Evolutionary conservation across 176 grass and related monocot genomes (phyloP).

Genomic region (Aegilops tauschii): DNA sequence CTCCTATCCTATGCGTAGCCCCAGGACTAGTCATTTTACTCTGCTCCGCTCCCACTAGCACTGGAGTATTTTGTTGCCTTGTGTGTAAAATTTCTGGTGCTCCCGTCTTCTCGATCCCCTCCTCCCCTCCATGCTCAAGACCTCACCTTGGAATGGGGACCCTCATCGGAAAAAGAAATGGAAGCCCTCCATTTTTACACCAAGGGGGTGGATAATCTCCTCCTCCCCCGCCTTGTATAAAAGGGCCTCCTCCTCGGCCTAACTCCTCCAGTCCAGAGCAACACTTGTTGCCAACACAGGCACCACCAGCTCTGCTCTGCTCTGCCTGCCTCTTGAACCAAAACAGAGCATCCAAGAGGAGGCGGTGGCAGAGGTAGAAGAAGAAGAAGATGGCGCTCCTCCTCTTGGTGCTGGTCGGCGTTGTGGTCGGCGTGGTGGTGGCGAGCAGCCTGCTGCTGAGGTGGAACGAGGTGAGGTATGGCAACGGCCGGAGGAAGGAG

Average conservation of each 20-base stretch:
- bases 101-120: too few relatives aligned
- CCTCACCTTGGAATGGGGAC: neutral
- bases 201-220: too few relatives aligned
- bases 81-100: too few relatives aligned
- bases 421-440: slow-evolving; percentile 19
- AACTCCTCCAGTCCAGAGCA: too few relatives aligned
- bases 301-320: too few relatives aligned
- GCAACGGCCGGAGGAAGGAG: slow-evolving; percentile 49
- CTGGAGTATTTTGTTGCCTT: neutral
- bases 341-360: neutral
- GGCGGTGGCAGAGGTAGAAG: neutral
- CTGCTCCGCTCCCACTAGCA: too few relatives aligned
- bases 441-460: slow-evolving; percentile 65
- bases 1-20: neutral
- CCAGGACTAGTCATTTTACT: neutral
- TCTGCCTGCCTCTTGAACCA: neutral
- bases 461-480: slow-evolving; percentile 86
- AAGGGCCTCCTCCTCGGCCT: neutral
- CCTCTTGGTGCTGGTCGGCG: neutral
- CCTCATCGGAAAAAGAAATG: too few relatives aligned
- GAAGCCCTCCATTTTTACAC: neutral
- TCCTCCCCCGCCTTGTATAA: neutral
- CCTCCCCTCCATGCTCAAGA: neutral
- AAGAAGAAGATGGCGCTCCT: slow-evolving; percentile 23
- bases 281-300: too few relatives aligned